Conservation (phyloP, 768 basidiomycete species). For the Omphalotus guepiniiformis region DNA sequence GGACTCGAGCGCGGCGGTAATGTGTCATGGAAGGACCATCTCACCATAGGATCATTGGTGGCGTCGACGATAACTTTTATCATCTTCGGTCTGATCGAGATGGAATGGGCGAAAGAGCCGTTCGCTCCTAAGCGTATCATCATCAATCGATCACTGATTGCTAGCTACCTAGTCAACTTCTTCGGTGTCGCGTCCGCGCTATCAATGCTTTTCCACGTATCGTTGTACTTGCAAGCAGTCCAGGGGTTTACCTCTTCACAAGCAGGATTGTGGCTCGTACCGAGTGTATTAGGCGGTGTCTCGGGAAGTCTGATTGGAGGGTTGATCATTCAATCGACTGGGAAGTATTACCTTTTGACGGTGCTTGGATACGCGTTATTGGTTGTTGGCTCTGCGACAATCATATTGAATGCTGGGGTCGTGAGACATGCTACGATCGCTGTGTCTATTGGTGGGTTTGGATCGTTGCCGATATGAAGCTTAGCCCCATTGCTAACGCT, state of each 20-base stretch:
- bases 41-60: slow-evolving; percentile 33
- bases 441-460: slow-evolving; percentile 36
- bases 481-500: neutral
- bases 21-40: slow-evolving; percentile 38
- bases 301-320: slow-evolving; percentile 49
- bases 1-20: slow-evolving; percentile 54
- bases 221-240: slow-evolving; percentile 59
- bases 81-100: slow-evolving; percentile 44
- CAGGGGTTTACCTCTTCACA: slow-evolving; percentile 40
- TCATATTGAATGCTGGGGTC: slow-evolving; percentile 38
- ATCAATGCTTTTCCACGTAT: slow-evolving; percentile 46
- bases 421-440: slow-evolving; percentile 30
- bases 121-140: slow-evolving; percentile 56
- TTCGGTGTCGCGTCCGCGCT: slow-evolving; percentile 45
- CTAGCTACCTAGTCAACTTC: slow-evolving; percentile 56
- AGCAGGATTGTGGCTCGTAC: slow-evolving; percentile 50
- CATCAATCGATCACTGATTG: slow-evolving; percentile 42
- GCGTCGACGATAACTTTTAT: slow-evolving; percentile 29
- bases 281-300: slow-evolving; percentile 42
- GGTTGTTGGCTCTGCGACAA: slow-evolving; percentile 32
- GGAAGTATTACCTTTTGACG: slow-evolving; percentile 51
- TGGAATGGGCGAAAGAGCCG: slow-evolving; percentile 50
- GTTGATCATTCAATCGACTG: slow-evolving; percentile 52
- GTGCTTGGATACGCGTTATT: slow-evolving; percentile 35
- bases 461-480: neutral